Conservation (phyloP, 495 filamentous ascomycete species). For the Trichocladium antarcticum region DNA sequence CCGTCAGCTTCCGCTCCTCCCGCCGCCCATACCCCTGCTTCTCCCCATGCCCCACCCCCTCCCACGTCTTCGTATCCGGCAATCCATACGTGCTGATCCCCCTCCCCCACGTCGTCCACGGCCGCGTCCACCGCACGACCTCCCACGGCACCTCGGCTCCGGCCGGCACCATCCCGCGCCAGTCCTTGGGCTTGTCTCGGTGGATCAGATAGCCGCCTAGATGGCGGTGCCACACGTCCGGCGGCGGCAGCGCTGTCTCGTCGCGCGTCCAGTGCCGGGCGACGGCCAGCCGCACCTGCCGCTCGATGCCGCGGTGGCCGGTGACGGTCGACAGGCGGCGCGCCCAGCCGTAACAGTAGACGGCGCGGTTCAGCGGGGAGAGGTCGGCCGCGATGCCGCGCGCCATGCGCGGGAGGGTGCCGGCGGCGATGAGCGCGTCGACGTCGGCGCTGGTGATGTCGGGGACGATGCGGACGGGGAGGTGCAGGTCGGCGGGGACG, state of each 20-base stretch:
- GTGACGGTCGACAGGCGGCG: constrained; percentile 20
- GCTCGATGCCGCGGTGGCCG: constrained; percentile 25
- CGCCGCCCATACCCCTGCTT: constrained; percentile 19
- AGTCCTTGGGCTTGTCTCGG: constrained; percentile 26
- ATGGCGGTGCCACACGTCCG: constrained; percentile 24
- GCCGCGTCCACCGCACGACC: constrained; percentile 21
- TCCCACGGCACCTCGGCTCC: constrained; percentile 16
- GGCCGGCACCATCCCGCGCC: constrained; percentile 14
- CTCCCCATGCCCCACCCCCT: constrained; percentile 25
- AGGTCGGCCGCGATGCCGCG: constrained; percentile 17
- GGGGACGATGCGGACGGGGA: constrained; percentile 23
- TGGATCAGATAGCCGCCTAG: constrained; percentile 25
- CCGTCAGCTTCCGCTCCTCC: constrained; percentile 6
- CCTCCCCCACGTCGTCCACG: constrained; percentile 27
- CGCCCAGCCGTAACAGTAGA: constrained; percentile 26
- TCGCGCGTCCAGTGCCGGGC: constrained; percentile 18
- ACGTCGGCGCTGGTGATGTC: constrained; percentile 16
- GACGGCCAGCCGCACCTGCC: constrained; percentile 20
- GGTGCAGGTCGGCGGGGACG: constrained; percentile 17
- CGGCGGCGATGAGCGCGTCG: constrained; percentile 4
- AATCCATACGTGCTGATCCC: constrained; percentile 26
- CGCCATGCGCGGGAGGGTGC: constrained; percentile 22
- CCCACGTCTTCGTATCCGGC: constrained; percentile 28
- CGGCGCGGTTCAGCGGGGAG: constrained; percentile 23
- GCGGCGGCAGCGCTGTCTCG: constrained; percentile 8